A percentile compares a stretch with the other conserved stretches of the same genome.
Conservation (phyloP, 495 filamentous ascomycete species). For the Corynascus novoguineensis region DNA sequence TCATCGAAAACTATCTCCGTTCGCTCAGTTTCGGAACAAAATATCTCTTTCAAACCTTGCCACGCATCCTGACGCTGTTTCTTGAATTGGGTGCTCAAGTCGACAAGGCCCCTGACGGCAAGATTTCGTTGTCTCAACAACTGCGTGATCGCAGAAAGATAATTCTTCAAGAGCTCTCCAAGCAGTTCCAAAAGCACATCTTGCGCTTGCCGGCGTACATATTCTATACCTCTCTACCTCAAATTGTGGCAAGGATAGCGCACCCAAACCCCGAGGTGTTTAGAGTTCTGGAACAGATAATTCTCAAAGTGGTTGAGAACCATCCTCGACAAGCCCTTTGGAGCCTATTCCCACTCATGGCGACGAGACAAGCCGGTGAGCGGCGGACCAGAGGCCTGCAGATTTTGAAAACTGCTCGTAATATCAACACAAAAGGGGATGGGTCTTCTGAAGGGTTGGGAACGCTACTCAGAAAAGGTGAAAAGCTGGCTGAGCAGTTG, state of each 20-base stretch:
- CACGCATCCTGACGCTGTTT: conserved; percentile 87
- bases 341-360: conserved; percentile 79
- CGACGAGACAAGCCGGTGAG: conserved; percentile 42
- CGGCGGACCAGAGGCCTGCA: conserved; percentile 48
- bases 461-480: conserved; percentile 65
- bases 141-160: conserved; percentile 52
- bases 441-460: conserved; percentile 50
- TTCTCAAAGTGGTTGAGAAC: conserved; percentile 69
- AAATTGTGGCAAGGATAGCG: conserved; percentile 86
- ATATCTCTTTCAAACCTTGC: conserved; percentile 90
- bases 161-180: conserved; percentile 65
- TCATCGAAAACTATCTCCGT: conserved; percentile 87
- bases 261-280: conserved; percentile 76
- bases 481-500: conserved; percentile 78
- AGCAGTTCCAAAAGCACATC: conserved; percentile 66
- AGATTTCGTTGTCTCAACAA: conserved; percentile 56
- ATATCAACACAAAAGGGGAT: conserved; percentile 32
- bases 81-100: conserved; percentile 78
- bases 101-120: conserved; percentile 60
- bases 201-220: conserved; percentile 74
- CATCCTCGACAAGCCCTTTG: conserved; percentile 92
- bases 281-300: conserved; percentile 65
- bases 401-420: conserved; percentile 43
- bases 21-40: conserved; percentile 84
- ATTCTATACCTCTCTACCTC: conserved; percentile 87